Base-by-base conservation (phyloP, 495 filamentous ascomycete species). In the Annulohypoxylon stygium region DNA sequence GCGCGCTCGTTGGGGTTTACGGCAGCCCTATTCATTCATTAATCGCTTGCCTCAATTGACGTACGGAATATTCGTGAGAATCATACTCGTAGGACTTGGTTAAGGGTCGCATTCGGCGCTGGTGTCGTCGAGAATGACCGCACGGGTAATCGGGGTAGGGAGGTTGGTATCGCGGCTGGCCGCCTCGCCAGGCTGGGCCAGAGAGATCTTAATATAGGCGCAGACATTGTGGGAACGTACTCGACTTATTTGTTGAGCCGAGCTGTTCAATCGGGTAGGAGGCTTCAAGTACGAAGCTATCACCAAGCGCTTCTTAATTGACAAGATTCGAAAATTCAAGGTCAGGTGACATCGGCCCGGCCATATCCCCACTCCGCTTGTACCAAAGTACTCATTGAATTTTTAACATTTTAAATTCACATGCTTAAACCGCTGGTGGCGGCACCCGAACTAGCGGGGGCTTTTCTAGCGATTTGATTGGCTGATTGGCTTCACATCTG, bases 1-100 rank as follows among this genome's bases (percentile, higher is more conserved):
- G 63, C 96, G 93, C 1, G 92, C 92, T 47, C 85, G 86, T 81
- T 97, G 91, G 5, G 87, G 80, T 59, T 86, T 86, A 53, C 96
- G 93, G 75, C 93, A 94, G 69, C 91, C 92, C 78, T 93, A 86
- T 37, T 82, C 63, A 25, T 30, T 26, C 1, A 20, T 64, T 23
- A 57, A 47, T 47, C 37, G 25, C 20, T 55, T n/a, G 34, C 43
- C 39, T 16, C n/a, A 59, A 41, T 23, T 12, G 5, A 4, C 4
- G 34, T 41, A 0, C 25, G 8, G 3, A 1, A 18, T 0, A 11
- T 9, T 30, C 3, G 78, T 71, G 3, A 75, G 53, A 43, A 78
- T 57, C 74, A 81, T 74, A 87, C 83, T 69, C 83, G 81, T 10
- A 83, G 70, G 65, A 91, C 87, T 78, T 92, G 90, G 73, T 86